These are phyloP conservation scores for Saccharomyces hybrid DNA, from an alignment of 1,139 yeast species.

Conservation along the genomic window DNA sequence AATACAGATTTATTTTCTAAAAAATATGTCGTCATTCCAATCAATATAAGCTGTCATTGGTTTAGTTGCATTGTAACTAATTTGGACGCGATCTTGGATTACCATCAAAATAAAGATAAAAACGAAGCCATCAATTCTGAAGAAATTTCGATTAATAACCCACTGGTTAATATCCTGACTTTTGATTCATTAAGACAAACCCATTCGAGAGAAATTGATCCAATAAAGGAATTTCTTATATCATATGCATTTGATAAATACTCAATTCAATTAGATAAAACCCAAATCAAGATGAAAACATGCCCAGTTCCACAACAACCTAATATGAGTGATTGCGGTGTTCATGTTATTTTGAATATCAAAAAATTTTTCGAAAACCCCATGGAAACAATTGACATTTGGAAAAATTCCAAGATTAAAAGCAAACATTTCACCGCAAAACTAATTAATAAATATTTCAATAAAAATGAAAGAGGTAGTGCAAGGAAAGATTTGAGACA, in stretches of 20 bases:
- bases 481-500: constrained; percentile 36
- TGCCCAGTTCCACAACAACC: constrained; percentile 76
- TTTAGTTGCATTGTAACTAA: constrained; percentile 64
- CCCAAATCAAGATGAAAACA: constrained; percentile 37
- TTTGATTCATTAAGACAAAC: constrained; percentile 69
- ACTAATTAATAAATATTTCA: constrained; percentile 30
- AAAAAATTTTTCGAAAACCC: constrained; percentile 54
- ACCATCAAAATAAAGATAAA: constrained; percentile 6
- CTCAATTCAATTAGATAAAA: constrained; percentile 40
- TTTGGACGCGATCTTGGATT: constrained; percentile 25
- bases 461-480: constrained; percentile 32
- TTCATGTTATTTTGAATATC: constrained; percentile 78
- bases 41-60: constrained; percentile 83
- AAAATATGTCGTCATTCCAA: constrained; percentile 67
- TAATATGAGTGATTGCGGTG: constrained; percentile 91
- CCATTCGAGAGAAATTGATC: constrained; percentile 47
- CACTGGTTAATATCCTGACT: constrained; percentile 50
- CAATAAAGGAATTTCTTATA: constrained; percentile 56
- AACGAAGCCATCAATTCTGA: constrained; percentile 9
- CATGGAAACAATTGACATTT: constrained; percentile 41
- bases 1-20: constrained; percentile 58
- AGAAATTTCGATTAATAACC: constrained; percentile 17
- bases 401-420: constrained; percentile 36
- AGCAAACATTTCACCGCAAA: constrained; percentile 16
- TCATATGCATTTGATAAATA: constrained; percentile 65